These are phyloP conservation scores for Acidomyces sp. DNA, from an alignment of 495 filamentous ascomycete genomes.

Conservation along the genomic window DNA sequence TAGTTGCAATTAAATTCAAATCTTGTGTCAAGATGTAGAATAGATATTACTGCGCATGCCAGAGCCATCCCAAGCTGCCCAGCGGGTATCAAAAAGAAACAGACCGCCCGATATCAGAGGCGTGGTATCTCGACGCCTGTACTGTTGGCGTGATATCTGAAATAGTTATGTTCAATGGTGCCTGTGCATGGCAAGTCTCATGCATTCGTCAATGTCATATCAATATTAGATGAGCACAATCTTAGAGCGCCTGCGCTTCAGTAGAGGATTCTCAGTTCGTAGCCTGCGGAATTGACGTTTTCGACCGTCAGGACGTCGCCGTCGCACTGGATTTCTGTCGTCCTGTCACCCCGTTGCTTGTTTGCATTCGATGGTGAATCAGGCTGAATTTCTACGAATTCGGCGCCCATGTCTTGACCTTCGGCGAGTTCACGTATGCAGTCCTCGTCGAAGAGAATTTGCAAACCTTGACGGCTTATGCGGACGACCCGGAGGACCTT, in stretches of 20 bases:
- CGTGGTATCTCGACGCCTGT: slow-evolving; percentile 13
- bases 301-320: slow-evolving; percentile 26
- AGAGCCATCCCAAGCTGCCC: slow-evolving; percentile 3
- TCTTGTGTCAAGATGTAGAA: background rate
- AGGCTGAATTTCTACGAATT: slow-evolving; percentile 37
- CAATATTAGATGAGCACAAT: background rate
- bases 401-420: slow-evolving; percentile 76
- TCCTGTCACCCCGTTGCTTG: slow-evolving; percentile 31
- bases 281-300: slow-evolving; percentile 25
- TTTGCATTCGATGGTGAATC: slow-evolving; percentile 18
- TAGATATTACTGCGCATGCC: slow-evolving; percentile 1
- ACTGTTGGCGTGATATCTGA: slow-evolving; percentile 9
- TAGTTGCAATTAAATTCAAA: no score
- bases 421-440: slow-evolving; percentile 75
- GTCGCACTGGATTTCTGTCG: slow-evolving; percentile 31
- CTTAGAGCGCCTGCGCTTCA: slow-evolving; percentile 18
- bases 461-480: slow-evolving; percentile 56
- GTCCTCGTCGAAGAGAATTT: slow-evolving; percentile 83
- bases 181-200: background rate
- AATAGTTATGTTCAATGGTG: background rate
- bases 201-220: background rate
- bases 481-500: slow-evolving; percentile 57
- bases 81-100: slow-evolving; percentile 15
- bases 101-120: slow-evolving; percentile 11
- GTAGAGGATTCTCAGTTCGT: slow-evolving; percentile 32